Conservation (phyloP, 148 eudicot species). For the Vaccinium myrtillus region DNA sequence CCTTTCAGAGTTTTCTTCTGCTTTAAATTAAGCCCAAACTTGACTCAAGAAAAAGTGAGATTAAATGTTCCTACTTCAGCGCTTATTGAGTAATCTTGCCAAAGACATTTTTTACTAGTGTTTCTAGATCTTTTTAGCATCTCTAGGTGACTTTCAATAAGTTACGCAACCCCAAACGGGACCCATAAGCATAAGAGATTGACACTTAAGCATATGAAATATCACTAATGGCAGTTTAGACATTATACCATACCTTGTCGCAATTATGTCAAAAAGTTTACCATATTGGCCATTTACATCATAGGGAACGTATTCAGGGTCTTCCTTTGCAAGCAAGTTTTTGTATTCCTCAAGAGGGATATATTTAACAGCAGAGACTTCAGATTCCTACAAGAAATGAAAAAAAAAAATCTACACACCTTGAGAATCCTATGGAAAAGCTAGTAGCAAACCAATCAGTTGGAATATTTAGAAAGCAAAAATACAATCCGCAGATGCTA, state of each 20-base stretch:
- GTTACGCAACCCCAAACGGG: background rate
- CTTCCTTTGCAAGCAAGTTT: conserved; percentile 58
- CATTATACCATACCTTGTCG: conserved; percentile 45
- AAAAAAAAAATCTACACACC: background rate
- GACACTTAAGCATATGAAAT: background rate
- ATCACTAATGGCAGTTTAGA: background rate
- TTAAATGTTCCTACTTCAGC: background rate
- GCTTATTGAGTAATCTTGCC: background rate
- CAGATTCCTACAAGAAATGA: conserved; percentile 62
- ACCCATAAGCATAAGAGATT: background rate
- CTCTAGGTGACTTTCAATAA: background rate
- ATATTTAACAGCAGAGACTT: conserved; percentile 95
- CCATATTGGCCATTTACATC: conserved; percentile 72
- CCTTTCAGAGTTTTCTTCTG: background rate
- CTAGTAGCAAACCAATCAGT: background rate
- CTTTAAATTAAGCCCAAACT: background rate
- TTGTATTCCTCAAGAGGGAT: conserved; percentile 67
- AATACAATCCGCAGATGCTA: background rate
- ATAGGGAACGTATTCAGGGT: conserved; percentile 77
- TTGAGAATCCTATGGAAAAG: background rate
- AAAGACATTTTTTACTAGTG: background rate
- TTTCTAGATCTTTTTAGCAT: background rate
- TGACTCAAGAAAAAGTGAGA: background rate
- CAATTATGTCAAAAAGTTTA: conserved; percentile 64
- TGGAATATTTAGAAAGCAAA: background rate